Evolutionary conservation across 2,329 filamentous ascomycete species (phyloP), one percentile per base, ranked within the genome.

Genomic region (Monosporascus sp.): DNA sequence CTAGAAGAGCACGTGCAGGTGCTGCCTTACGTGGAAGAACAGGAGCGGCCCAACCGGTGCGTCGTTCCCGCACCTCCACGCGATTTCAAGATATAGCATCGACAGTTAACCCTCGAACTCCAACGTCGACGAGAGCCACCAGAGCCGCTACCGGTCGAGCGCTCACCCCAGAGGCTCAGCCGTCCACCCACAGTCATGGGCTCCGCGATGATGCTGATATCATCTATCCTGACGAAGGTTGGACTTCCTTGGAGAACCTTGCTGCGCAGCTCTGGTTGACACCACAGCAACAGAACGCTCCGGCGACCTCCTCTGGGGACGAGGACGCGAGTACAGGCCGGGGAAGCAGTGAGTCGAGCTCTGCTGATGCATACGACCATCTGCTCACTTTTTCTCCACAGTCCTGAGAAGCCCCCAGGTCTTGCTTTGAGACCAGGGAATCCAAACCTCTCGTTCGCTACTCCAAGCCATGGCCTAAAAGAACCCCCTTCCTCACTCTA

Each of bases 381-480:
- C 54, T 51, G 58, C 58, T 57, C 54, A 59, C 53, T 52, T 50
- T 53, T 70, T 68, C 52, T 71, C 67, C 53, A 65, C 67, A 59
- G 58, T 64, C 54, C 68, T 65, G 64, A 71, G 20, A 65, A 62
- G 19, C 60, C 74, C 37, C 70, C 71, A 20, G 63, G 67, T 5
- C 63, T 76, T 19, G 69, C 70, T 41, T 60, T 72, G 22, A 60
- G 65, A 54, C 62, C 65, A 37, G 66, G 72, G 9, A 71, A 74
- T 49, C 68, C 73, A 17, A 74, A 71, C 53, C 58, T 73, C 35
- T 62, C 62, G 26, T 65, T 67, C 48, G 55, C 58, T 9, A 66
- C 68, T 20, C 59, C 69, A 3, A 64, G 58, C 8, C 54, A 60
- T n/a, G 52, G 54, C 22, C 52, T 63, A 24, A 70, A 68, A 37